Base-by-base conservation (phyloP, 495 filamentous ascomycete species). In the Penicillium antarcticum region DNA sequence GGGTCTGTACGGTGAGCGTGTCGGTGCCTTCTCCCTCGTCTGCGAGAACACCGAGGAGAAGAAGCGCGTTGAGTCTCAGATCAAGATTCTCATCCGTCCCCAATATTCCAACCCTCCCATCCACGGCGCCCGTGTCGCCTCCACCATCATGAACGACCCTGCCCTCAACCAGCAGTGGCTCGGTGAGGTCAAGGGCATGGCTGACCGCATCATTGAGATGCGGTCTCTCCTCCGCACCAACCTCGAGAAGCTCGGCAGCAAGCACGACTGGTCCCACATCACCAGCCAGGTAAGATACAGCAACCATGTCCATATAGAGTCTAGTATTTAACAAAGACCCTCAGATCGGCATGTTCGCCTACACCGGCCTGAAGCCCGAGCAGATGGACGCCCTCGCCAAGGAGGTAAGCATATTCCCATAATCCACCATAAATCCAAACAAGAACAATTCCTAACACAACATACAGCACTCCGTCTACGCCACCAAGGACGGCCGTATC, bases 141-240 rank as follows among this genome's bases (percentile, higher is more conserved):
- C 88, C 42, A 81, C 88, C 77, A 95, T 98, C 73, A 83, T 98
- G 68, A 95, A 94, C 75, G 86, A 92, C 65, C 75, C 87, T 24
- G 80, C 74, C 14, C 82, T 97, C 39, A 92, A 97, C 79, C 72
- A 88, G 70, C 90, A 97, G 72, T 98, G 94, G 94, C 82, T 97
- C 21, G 81, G 80, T 54, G 94, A 98, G 78, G 94, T 98, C 68
- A 96, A 97, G 85, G 91, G 78, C 45, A 98, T 98, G 94, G 94
- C 94, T 35, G 91, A 96, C 72, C 94, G 94, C 59, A 98, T 98
- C 78, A 98, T 98, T 67, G 88, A 83, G 69, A 98, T 98, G 94
- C 89, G 94, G 52, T 84, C 88, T 42, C 79, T 95, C 33, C 84
- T 98, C 58, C 92, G 94, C 79, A 81, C 87, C 63, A 94, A 96